Conservation (phyloP, 1,284 basidiomycete genomes). For the Leccinum pachyderme region DNA sequence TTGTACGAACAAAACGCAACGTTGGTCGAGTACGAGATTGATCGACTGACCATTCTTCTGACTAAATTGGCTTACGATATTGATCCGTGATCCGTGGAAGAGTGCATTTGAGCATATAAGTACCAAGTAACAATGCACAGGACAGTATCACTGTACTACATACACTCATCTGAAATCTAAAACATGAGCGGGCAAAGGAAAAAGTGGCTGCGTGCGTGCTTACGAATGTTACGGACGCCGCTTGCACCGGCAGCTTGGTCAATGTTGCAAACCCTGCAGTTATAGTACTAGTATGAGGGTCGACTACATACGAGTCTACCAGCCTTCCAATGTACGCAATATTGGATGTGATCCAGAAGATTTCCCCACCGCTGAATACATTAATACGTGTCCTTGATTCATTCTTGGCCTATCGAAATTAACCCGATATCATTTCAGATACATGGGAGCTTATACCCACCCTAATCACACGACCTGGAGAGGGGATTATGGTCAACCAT, state of each 20-base stretch:
- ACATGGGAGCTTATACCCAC: slow-evolving; percentile 41
- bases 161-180: no score
- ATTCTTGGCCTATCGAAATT: neutral
- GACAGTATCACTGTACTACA: no score
- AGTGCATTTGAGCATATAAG: neutral
- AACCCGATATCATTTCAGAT: slow-evolving; percentile 21
- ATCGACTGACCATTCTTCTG: slow-evolving; percentile 58
- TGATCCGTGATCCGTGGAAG: slow-evolving; percentile 14
- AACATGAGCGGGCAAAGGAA: no score
- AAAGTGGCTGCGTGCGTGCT: no score
- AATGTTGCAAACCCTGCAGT: no score
- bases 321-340: slow-evolving; percentile 51
- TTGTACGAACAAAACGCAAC: slow-evolving; percentile 64
- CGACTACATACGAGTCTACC: slow-evolving; percentile 74
- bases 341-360: no score
- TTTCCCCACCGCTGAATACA: slow-evolving; percentile 62
- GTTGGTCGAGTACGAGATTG: slow-evolving; percentile 63
- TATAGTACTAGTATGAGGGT: no score
- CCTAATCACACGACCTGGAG: slow-evolving; percentile 44
- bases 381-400: slow-evolving; percentile 43
- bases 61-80: slow-evolving; percentile 49
- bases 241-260: no score
- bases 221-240: no score
- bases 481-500: slow-evolving; percentile 33
- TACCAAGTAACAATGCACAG: neutral